These are phyloP conservation scores for Tricholoma matsutake DNA, from an alignment of 768 basidiomycete species.

Conservation along the genomic window DNA sequence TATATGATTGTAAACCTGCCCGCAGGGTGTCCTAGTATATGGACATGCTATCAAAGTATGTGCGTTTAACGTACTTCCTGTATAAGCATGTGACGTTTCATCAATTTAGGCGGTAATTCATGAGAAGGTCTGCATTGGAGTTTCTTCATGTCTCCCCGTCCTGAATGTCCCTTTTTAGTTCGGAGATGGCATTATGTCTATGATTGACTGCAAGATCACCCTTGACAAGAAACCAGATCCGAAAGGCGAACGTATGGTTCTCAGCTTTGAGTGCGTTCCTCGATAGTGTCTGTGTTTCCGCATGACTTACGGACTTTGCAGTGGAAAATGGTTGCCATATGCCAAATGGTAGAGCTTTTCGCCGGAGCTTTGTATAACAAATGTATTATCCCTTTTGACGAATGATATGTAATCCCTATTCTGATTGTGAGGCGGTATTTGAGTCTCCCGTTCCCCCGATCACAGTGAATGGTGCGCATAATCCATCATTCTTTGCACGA, in stretches of 20 bases:
- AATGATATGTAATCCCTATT: not conserved
- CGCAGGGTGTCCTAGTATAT: constrained; percentile 68
- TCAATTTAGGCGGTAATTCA: constrained; percentile 60
- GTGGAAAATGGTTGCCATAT: constrained; percentile 79
- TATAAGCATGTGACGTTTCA: not conserved
- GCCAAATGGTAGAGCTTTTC: constrained; percentile 64
- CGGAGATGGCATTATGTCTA: constrained; percentile 86
- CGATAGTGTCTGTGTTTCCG: not conserved
- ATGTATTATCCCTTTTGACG: not conserved
- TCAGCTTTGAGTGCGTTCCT: constrained; percentile 72
- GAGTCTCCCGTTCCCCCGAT: not conserved
- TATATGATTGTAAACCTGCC: not conserved
- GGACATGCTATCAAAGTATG: constrained; percentile 75
- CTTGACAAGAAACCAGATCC: constrained; percentile 70
- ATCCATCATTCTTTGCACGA: not conserved
- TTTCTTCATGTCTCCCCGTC: not conserved
- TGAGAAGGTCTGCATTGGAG: constrained; percentile 51
- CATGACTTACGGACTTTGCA: constrained; percentile 22
- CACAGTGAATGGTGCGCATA: not conserved
- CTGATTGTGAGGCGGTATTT: not conserved
- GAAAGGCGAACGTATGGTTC: constrained; percentile 73
- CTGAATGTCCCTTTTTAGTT: constrained; percentile 42
- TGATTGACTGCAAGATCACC: constrained; percentile 78
- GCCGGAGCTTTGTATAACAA: not conserved
- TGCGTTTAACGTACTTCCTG: constrained; percentile 1